These are phyloP conservation scores for Thraustochytrium sp. DNA, from an alignment of 352 stramenopile genomes.

Conservation along the genomic window DNA sequence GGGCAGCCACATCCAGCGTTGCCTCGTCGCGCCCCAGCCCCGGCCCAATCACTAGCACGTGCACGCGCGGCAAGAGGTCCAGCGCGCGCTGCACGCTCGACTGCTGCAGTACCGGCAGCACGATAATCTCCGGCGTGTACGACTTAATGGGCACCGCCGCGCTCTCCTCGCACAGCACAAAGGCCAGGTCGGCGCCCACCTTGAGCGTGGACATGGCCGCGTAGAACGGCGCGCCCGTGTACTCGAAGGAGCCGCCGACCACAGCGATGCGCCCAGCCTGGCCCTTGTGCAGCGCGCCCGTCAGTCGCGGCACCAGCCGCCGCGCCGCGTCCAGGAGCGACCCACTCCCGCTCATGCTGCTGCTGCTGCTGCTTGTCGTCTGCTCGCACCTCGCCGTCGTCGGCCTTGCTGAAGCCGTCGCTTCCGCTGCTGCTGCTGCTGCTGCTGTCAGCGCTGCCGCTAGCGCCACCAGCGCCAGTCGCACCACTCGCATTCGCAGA, in stretches of 20 bases:
- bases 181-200: conserved; percentile 86
- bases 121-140: conserved; percentile 62
- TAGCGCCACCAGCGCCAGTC: too few relatives aligned
- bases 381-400: too few relatives aligned
- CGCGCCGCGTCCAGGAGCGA: not conserved
- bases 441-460: too few relatives aligned
- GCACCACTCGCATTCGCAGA: too few relatives aligned
- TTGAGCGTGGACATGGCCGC: conserved; percentile 84
- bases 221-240: conserved; percentile 95
- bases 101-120: conserved; percentile 54
- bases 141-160: conserved; percentile 92
- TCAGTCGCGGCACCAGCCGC: not conserved
- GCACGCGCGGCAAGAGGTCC: conserved; percentile 45
- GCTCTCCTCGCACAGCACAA: conserved; percentile 87
- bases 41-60: conserved; percentile 78
- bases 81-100: not conserved
- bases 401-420: too few relatives aligned
- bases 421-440: too few relatives aligned
- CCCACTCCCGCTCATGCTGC: not conserved
- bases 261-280: conserved; percentile 75
- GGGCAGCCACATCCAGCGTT: conserved; percentile 69
- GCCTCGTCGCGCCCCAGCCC: conserved; percentile 79
- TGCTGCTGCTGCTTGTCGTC: too few relatives aligned
- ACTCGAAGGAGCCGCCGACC: conserved; percentile 89
- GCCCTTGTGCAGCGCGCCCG: conserved; percentile 21